These are phyloP conservation scores for Alternaria alternata DNA, from an alignment of 2,329 filamentous ascomycete species.

Conservation along the genomic window DNA sequence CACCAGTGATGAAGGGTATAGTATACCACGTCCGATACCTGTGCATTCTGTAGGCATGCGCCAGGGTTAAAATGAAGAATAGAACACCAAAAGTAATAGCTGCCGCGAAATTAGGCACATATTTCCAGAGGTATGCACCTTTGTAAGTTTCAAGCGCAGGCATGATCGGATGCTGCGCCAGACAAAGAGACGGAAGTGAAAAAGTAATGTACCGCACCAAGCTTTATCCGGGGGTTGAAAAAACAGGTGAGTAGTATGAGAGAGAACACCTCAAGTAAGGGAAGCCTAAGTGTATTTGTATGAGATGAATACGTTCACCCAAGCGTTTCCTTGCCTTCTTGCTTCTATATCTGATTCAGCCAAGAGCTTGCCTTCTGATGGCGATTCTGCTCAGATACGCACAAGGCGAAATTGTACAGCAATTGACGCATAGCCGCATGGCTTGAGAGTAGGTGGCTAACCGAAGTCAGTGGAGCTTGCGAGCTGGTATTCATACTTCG, in stretches of 20 bases:
- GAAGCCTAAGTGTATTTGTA: background rate
- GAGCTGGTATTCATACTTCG: background rate
- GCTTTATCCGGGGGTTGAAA: background rate
- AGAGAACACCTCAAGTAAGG: background rate
- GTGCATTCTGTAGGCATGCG: constrained; percentile 55
- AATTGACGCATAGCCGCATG: background rate
- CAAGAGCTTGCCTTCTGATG: background rate
- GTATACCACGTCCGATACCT: constrained; percentile 57
- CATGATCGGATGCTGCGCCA: constrained; percentile 2
- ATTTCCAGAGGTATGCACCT: constrained; percentile 36
- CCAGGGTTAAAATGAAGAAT: constrained; percentile 52
- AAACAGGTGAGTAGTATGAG: too few species aligned
- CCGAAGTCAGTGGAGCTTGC: background rate
- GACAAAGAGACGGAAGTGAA: background rate
- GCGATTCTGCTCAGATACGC: background rate
- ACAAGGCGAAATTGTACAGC: background rate
- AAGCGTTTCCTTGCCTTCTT: background rate
- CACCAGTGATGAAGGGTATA: constrained; percentile 57
- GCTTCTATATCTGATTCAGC: background rate
- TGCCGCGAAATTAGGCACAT: constrained; percentile 54
- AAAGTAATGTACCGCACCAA: background rate
- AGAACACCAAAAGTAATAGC: constrained; percentile 58
- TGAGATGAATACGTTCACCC: background rate
- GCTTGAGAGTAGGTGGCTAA: background rate
- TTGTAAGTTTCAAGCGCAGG: constrained; percentile 18